These are phyloP conservation scores for Neurospora terricola DNA, from an alignment of 495 filamentous ascomycete genomes.

Conservation along the genomic window DNA sequence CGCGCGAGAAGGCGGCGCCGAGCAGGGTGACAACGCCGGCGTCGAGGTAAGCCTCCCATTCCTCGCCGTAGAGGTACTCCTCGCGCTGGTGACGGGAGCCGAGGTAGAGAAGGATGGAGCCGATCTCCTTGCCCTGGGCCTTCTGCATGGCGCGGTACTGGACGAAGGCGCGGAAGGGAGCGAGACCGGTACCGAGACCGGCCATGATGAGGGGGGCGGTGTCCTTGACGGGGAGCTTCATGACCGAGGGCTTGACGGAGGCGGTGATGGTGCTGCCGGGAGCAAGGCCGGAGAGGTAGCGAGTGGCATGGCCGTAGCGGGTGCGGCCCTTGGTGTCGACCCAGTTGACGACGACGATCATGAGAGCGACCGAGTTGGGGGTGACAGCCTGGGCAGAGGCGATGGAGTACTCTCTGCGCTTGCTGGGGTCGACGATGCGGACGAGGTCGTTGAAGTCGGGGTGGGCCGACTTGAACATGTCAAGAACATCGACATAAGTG, in stretches of 20 bases:
- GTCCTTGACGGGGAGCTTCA: conserved; percentile 84
- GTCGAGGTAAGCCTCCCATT: conserved; percentile 97
- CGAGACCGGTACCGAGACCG: conserved; percentile 93
- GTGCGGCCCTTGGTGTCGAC: conserved; percentile 78
- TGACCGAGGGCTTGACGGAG: conserved; percentile 89
- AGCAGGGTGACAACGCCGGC: conserved; percentile 92
- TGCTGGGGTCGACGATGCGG: conserved; percentile 80
- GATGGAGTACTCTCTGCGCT: conserved; percentile 95
- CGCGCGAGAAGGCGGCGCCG: conserved; percentile 88
- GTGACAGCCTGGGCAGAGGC: conserved; percentile 90
- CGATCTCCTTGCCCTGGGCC: conserved; percentile 87
- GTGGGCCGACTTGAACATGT: conserved; percentile 80
- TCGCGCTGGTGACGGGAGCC: conserved; percentile 94
- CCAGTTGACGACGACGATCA: conserved; percentile 98
- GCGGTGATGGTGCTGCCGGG: conserved; percentile 73
- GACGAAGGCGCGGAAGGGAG: conserved; percentile 95
- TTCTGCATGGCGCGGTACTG: conserved; percentile 98
- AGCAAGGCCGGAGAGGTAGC: conserved; percentile 66
- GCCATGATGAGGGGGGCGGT: conserved; percentile 96
- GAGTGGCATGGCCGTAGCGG: conserved; percentile 85
- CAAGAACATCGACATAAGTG: conserved; percentile 84
- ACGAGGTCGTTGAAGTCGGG: conserved; percentile 86
- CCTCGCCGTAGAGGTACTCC: conserved; percentile 97
- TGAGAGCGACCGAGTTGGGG: conserved; percentile 75
- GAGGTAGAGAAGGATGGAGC: conserved; percentile 89